phyloP scores from a whole-genome alignment of 1,139 yeast genomes.

The Candida sojae region DNA sequence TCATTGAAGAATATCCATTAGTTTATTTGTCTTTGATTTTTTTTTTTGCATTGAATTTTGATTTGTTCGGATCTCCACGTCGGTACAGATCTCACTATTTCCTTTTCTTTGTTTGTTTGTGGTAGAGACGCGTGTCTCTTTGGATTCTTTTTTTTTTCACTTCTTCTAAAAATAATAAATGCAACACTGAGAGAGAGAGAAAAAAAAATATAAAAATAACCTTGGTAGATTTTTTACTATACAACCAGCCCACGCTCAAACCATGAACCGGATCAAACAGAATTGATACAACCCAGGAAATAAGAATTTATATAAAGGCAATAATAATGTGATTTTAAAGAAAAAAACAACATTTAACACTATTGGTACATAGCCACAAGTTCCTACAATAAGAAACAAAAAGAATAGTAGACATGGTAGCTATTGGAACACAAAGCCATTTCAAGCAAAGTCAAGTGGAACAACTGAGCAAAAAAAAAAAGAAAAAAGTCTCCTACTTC shows the following conservation, averaged over 20 bases:
- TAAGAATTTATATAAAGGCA: not conserved
- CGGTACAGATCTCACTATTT: not conserved
- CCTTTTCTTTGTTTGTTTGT: not conserved
- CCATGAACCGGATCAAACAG: not conserved
- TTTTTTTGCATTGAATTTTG: not conserved
- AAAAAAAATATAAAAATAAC: not conserved
- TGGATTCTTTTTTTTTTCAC: not conserved
- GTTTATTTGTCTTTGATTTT: no score
- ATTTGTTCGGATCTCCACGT: slow-evolving; percentile 1
- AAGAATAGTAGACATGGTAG: not conserved
- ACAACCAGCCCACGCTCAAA: slow-evolving; percentile 1
- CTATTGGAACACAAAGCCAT: not conserved
- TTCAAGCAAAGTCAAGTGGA: not conserved
- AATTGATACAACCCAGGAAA: not conserved
- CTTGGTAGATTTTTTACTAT: not conserved
- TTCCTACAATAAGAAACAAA: not conserved
- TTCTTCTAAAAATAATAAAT: slow-evolving; percentile 1
- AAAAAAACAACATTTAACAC: no score
- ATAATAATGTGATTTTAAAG: no score
- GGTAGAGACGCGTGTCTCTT: not conserved
- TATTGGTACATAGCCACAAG: not conserved
- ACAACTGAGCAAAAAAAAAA: not conserved
- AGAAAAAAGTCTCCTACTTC: not conserved
- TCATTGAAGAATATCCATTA: no score
- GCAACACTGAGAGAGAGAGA: not conserved